phyloP scores from a whole-genome alignment of 768 basidiomycete genomes.

The Lactifluus volemus region DNA sequence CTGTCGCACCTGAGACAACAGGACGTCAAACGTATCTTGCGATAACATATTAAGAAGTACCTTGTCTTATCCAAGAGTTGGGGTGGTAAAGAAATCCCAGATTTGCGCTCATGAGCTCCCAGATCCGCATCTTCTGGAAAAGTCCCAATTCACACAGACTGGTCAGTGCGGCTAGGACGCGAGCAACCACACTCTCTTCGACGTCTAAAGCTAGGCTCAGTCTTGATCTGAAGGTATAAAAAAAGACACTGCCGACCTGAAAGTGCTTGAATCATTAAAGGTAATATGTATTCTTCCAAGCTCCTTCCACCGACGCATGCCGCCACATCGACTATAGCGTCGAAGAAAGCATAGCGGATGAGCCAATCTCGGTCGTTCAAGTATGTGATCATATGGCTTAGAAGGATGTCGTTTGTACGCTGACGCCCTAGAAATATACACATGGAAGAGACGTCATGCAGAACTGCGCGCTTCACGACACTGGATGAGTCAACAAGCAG shows the following conservation, averaged over 20 bases:
- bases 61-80: slow-evolving; percentile 92
- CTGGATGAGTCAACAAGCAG: slow-evolving; percentile 85
- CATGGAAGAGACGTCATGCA: slow-evolving; percentile 78
- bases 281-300: slow-evolving; percentile 94
- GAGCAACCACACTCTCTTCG: slow-evolving; percentile 89
- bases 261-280: slow-evolving; percentile 90
- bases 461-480: slow-evolving; percentile 83
- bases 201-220: slow-evolving; percentile 50
- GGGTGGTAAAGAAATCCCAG: slow-evolving; percentile 92
- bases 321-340: slow-evolving; percentile 91
- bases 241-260: slow-evolving; percentile 47
- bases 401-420: slow-evolving; percentile 87
- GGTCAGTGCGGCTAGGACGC: slow-evolving; percentile 80
- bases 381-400: slow-evolving; percentile 82
- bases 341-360: slow-evolving; percentile 86
- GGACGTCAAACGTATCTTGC: background rate
- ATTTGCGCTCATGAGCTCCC: slow-evolving; percentile 89
- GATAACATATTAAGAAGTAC: slow-evolving; percentile 30
- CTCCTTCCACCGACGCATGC: slow-evolving; percentile 87
- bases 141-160: slow-evolving; percentile 85
- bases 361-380: slow-evolving; percentile 91
- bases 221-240: background rate
- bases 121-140: slow-evolving; percentile 91
- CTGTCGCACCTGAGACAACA: slow-evolving; percentile 54
- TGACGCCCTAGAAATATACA: slow-evolving; percentile 92